phyloP scores from a whole-genome alignment of 208 protist species.

The Trypanosoma mega region DNA sequence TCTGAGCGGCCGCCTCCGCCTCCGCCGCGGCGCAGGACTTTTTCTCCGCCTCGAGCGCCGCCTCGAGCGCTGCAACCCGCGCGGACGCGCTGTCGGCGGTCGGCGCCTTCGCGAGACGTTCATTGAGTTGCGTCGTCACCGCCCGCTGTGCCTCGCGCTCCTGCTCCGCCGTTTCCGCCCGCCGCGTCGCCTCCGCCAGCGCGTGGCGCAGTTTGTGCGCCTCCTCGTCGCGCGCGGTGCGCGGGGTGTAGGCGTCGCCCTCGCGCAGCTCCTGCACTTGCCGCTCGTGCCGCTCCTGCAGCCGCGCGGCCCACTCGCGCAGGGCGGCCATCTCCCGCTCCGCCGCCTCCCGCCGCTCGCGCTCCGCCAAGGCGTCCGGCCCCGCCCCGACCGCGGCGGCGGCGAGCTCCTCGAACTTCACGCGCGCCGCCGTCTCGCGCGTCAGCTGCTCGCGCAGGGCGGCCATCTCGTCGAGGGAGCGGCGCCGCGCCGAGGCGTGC shows the following conservation, averaged over 20 bases:
- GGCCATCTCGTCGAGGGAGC: too few relatives aligned
- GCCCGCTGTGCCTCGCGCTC: background rate
- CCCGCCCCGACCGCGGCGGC: too few relatives aligned
- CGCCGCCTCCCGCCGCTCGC: slow-evolving; percentile 16
- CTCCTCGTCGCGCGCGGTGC: slow-evolving; percentile 1
- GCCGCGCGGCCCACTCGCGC: slow-evolving; percentile 32
- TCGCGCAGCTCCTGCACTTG: slow-evolving; percentile 31
- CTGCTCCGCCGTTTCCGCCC: background rate
- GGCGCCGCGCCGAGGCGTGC: too few relatives aligned
- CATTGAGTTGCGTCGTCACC: too few relatives aligned
- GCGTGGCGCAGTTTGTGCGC: too few relatives aligned
- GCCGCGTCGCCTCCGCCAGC: background rate
- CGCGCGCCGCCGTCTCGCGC: too few relatives aligned
- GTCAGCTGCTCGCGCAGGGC: slow-evolving; percentile 32
- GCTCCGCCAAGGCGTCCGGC: background rate
- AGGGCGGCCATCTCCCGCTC: slow-evolving; percentile 31
- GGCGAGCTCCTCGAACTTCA: too few relatives aligned
- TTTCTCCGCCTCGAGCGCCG: slow-evolving; percentile 16
- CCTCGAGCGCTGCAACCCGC: slow-evolving; percentile 1
- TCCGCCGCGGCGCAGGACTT: slow-evolving; percentile 9
- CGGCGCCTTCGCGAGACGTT: too few relatives aligned
- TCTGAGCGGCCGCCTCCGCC: slow-evolving; percentile 17
- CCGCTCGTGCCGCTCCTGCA: slow-evolving; percentile 40
- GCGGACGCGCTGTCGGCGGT: too few relatives aligned
- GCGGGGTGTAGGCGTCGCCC: too few relatives aligned